Evolutionary conservation across 116 monocot species (phyloP), one percentile per base, ranked within the genome.

Genomic region (Thalassia testudinum): DNA sequence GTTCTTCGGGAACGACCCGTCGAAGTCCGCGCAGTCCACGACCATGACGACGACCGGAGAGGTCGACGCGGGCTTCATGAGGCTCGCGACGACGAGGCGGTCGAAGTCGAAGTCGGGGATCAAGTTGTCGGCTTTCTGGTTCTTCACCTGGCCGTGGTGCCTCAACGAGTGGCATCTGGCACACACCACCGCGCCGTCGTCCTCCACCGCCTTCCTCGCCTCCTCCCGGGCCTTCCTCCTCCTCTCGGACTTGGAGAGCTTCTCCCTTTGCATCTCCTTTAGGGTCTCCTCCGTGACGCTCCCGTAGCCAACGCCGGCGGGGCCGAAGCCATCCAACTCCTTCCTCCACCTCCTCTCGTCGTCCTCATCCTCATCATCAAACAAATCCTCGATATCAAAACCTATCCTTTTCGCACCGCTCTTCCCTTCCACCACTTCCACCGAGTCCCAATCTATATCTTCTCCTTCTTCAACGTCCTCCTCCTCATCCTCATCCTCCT

Each of bases 91-190:
- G 5, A 95, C 69, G 21, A 88, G 52, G n/a, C 88, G 73, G 62
- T 88, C 85, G 17, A 95, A 95, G 58, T 95, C 95, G 42, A 95
- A 95, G 40, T 95, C 95, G 0, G 88, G 95, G 30, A 95, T 95
- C 50, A 95, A 58, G 53, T 95, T 95, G 62, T 95, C 95, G 0
- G 62, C 81, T 10, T 72, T 76, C 1, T 73, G 61, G 44, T 88
- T 81, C 77, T 88, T 95, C 24, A 95, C 81, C 52, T 78, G 78
- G 21, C 95, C 95, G 37, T 85, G 85, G 52, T 88, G 81, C 63
- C 95, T 81, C 60, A 95, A 52, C 6, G 88, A 95, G 70, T 88
- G 88, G 68, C 95, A 95, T 14, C 95, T 60, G 1, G 89, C 85
- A 25, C 95, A 95, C 17, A 95, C 88, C 0, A 58, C 61, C 50